These are phyloP conservation scores for Vaccinium vitisidaea DNA, from an alignment of 148 eudicot species.

Conservation along the genomic window DNA sequence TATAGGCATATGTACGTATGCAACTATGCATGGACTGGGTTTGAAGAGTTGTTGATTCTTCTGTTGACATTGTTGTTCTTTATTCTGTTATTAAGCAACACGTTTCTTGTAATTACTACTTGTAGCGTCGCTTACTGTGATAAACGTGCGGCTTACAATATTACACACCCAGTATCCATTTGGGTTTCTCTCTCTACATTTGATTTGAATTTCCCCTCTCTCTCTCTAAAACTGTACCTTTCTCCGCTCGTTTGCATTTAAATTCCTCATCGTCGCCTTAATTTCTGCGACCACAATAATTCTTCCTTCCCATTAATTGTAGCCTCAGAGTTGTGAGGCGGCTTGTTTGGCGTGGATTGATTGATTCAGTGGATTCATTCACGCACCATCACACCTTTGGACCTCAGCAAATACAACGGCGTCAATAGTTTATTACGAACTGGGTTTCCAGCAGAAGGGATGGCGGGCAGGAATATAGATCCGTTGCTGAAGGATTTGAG, in stretches of 20 bases:
- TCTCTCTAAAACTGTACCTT: neutral
- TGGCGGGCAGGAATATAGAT: slow-evolving; percentile 39
- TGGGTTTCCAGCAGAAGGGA: neutral
- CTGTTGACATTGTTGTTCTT: neutral
- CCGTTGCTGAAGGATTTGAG: slow-evolving; percentile 86
- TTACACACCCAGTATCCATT: neutral
- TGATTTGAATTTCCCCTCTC: no score
- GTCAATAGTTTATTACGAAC: neutral
- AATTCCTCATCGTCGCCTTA: neutral
- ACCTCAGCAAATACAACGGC: neutral
- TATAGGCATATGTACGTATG: no score
- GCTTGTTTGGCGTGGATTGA: neutral
- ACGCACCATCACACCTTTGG: neutral
- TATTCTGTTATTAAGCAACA: neutral
- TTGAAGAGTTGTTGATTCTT: neutral
- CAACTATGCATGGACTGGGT: neutral
- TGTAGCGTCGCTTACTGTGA: neutral
- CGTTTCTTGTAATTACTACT: neutral
- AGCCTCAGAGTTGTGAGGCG: slow-evolving; percentile 1
- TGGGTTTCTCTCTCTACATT: neutral
- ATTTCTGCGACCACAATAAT: neutral
- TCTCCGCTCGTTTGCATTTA: neutral
- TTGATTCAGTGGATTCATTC: neutral
- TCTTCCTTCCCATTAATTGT: neutral
- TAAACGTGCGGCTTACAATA: neutral